Evolutionary conservation across 305 asterid genomes (phyloP).

Genomic region (Lippia alba): DNA sequence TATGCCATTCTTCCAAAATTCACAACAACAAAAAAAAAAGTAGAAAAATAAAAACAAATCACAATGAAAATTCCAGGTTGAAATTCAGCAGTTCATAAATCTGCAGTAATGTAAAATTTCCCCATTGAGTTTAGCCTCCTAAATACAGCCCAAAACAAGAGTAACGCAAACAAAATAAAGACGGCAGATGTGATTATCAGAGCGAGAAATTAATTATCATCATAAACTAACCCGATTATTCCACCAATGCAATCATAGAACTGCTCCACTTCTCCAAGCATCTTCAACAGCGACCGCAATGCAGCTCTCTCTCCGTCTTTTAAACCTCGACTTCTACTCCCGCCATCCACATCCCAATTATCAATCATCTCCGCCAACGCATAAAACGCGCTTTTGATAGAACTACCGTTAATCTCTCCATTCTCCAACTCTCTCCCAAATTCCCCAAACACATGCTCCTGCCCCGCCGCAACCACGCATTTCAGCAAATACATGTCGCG

Average conservation of each 20-base stretch:
- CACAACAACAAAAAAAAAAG: background rate
- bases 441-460: constrained; percentile 72
- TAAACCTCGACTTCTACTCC: constrained; percentile 33
- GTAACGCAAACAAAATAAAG: background rate
- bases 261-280: constrained; percentile 80
- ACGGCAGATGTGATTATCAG: constrained; percentile 9
- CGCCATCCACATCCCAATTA: constrained; percentile 65
- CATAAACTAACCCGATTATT: constrained; percentile 76
- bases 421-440: constrained; percentile 46
- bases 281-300: constrained; percentile 70
- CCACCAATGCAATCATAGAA: constrained; percentile 98
- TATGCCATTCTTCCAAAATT: background rate
- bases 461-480: constrained; percentile 92
- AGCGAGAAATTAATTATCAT: constrained; percentile 13
- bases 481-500: constrained; percentile 72
- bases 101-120: constrained; percentile 17
- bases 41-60: background rate
- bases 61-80: constrained; percentile 11
- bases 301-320: constrained; percentile 57
- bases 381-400: constrained; percentile 71
- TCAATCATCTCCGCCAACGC: constrained; percentile 91
- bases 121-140: constrained; percentile 14
- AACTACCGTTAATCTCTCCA: constrained; percentile 48
- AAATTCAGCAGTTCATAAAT: constrained; percentile 19
- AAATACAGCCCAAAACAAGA: constrained; percentile 12